Evolutionary conservation across 805 yeast genomes (phyloP), one percentile per base, ranked within the genome.

Genomic region (Candida insectorum): DNA sequence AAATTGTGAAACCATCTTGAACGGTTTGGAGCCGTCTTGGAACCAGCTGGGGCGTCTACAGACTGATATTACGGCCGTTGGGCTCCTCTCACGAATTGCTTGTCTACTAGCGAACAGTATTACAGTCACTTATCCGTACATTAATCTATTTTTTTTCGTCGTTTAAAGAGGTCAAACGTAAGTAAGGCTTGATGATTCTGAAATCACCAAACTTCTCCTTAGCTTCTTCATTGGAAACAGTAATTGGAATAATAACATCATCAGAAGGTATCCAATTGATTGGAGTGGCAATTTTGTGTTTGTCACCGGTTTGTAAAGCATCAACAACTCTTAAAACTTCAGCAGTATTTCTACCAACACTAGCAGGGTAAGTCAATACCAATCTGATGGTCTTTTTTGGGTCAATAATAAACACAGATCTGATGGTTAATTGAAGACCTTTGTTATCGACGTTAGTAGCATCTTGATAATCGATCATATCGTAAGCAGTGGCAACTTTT

Each of bases 281-380:
- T 40, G 96, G 96, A 28, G 96, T 88, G 41, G 85, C 93, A 46
- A 88, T 75, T 54, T 91, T 85, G 64, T 77, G 69, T 56, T 75
- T 72, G 64, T 89, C 96, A 50, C 87, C 85, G 44, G 79, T 69
- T 71, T 87, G 96, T 60, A 88, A 70, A 34, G 95, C 84, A 59
- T 86, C 96, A 45, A 88, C 67, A 37, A 84, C 95, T 69, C 97
- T 83, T 62, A 89, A 72, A 23, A 88, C 91, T 72, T 88, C 97
- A 38, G 85, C 76, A 42, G 95, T 76, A 79, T 89, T 88, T 75
- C 97, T 84, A 59, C 97, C 97, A 41, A 85, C 80, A 28, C 95
- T 82, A 40, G 96, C 93, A 38, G 97, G 97, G 73, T 88, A 88
- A 15, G 91, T 76, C 70, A 89, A 63, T 47, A 82, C 79, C 56